Evolutionary conservation across 768 basidiomycete species (phyloP).

Genomic region (Amanita brunnescens): DNA sequence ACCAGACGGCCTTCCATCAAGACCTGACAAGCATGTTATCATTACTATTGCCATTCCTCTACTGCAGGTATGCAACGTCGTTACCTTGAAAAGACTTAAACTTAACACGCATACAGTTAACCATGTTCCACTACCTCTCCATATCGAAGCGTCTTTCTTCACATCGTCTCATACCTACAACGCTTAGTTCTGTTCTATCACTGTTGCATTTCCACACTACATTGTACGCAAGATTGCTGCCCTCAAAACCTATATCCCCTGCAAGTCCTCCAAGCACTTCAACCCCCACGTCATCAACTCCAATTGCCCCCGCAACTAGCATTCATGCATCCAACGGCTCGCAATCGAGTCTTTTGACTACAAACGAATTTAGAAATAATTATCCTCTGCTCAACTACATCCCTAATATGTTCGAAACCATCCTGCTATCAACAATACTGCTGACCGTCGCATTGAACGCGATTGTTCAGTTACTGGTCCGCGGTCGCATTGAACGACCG

Average conservation of each 20-base stretch:
- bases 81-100: background rate
- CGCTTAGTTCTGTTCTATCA: constrained; percentile 47
- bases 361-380: constrained; percentile 7
- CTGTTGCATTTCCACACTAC: constrained; percentile 64
- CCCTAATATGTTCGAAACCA: constrained; percentile 63
- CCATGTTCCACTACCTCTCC: constrained; percentile 58
- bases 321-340: background rate
- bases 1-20: constrained; percentile 35
- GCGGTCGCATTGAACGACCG: constrained; percentile 49
- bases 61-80: constrained; percentile 42
- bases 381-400: constrained; percentile 72
- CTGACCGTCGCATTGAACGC: constrained; percentile 54
- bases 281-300: constrained; percentile 11
- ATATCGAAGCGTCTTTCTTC: constrained; percentile 51
- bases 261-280: constrained; percentile 4
- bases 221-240: constrained; percentile 29
- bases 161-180: constrained; percentile 67
- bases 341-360: background rate
- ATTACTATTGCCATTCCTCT: constrained; percentile 67
- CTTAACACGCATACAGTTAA: constrained; percentile 30
- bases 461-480: constrained; percentile 56
- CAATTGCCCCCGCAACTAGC: constrained; percentile 9
- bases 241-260: background rate
- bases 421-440: constrained; percentile 46
- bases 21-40: constrained; percentile 68